A percentile compares a stretch with the other conserved stretches of the same genome.
Conservation (phyloP, 345 rosid genomes). For the Triadica sebifera region DNA sequence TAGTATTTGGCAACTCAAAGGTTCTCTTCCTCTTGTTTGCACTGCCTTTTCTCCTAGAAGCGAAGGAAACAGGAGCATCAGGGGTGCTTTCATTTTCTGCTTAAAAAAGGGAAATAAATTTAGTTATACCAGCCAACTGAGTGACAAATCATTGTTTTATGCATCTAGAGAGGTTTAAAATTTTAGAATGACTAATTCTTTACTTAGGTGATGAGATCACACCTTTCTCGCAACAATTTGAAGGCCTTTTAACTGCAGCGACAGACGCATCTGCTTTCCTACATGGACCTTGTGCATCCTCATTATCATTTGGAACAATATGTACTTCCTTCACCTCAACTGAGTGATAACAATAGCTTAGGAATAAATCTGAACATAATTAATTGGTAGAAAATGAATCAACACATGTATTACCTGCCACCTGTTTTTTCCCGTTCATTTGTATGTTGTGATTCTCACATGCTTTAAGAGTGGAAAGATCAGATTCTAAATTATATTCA, state of each 20-base stretch:
- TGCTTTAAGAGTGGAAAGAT: conserved; percentile 31
- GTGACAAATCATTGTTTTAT: not conserved
- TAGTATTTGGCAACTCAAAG: conserved; percentile 44
- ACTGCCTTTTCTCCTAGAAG: conserved; percentile 42
- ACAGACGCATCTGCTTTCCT: conserved; percentile 28
- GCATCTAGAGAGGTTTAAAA: conserved; percentile 4
- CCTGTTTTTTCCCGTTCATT: conserved; percentile 18
- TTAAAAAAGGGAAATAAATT: not conserved
- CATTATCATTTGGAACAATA: conserved; percentile 23
- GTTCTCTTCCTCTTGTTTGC: conserved; percentile 58
- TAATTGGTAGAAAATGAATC: conserved; percentile 7
- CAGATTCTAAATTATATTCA: conserved; percentile 34
- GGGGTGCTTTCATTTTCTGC: conserved; percentile 33
- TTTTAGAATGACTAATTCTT: conserved; percentile 9
- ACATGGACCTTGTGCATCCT: conserved; percentile 22
- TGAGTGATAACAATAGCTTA: conserved; percentile 18
- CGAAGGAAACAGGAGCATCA: conserved; percentile 16
- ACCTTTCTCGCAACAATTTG: conserved; percentile 54
- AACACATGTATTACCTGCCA: conserved; percentile 40
- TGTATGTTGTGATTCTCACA: conserved; percentile 21
- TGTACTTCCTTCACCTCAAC: conserved; percentile 34
- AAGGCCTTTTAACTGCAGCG: conserved; percentile 45
- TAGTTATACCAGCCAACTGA: not conserved
- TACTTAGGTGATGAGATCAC: conserved; percentile 14
- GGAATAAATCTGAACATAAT: conserved; percentile 15